Conservation (phyloP, 371 early-diverging fungal species). For the Vairimorpha ceranae region DNA sequence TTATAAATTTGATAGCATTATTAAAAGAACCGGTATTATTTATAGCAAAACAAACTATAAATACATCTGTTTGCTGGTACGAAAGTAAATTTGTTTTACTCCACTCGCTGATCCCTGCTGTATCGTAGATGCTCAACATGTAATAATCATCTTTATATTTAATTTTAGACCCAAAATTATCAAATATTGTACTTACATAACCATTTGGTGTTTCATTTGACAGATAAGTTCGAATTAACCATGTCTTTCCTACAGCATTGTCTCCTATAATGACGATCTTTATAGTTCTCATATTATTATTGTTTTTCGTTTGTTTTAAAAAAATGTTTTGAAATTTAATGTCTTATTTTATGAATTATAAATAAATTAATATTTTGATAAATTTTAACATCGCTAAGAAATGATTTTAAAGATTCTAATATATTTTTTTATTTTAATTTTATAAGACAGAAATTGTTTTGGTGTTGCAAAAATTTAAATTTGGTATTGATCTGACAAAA, state of each 20-base stretch:
- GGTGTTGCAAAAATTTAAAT: too few relatives aligned
- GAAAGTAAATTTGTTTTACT: constrained; percentile 73
- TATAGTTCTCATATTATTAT: constrained; percentile 44
- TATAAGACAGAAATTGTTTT: too few relatives aligned
- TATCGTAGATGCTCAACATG: constrained; percentile 78
- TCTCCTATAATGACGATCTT: constrained; percentile 57
- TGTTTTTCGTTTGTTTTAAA: too few relatives aligned
- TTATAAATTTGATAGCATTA: constrained; percentile 73
- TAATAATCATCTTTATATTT: constrained; percentile 66
- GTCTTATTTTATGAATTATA: too few relatives aligned
- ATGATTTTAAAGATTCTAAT: too few relatives aligned
- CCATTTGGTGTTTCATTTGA: constrained; percentile 4
- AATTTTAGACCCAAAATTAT: constrained; percentile 74
- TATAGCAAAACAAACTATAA: constrained; percentile 74
- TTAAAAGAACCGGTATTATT: constrained; percentile 71
- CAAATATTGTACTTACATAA: constrained; percentile 66
- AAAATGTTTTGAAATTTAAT: too few relatives aligned
- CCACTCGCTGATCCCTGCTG: constrained; percentile 77
- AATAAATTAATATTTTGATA: too few relatives aligned
- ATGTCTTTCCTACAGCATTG: constrained; percentile 47
- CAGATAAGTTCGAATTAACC: constrained; percentile 44
- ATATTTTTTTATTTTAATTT: too few relatives aligned
- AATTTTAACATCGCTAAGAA: too few relatives aligned
- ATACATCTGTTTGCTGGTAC: constrained; percentile 78
- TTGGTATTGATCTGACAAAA: too few relatives aligned